These are phyloP conservation scores for Xylariaceae sp. DNA, from an alignment of 2,329 filamentous ascomycete genomes.

Conservation along the genomic window DNA sequence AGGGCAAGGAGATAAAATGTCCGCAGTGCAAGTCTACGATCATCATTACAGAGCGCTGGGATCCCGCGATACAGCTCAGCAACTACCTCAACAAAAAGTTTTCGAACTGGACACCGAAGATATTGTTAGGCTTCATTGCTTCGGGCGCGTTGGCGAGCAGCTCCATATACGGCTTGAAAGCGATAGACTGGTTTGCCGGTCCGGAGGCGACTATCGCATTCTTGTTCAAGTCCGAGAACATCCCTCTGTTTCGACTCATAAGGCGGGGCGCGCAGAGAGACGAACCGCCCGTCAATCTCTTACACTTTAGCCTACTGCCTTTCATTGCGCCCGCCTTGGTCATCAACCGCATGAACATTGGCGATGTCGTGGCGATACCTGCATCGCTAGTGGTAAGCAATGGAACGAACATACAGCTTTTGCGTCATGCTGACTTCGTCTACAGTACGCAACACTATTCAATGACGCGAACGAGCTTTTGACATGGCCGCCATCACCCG, in stretches of 20 bases:
- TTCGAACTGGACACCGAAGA: conserved; percentile 52
- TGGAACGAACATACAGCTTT: too few species aligned
- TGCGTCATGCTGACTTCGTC: too few species aligned
- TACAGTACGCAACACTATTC: conserved; percentile 44
- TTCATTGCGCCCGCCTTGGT: conserved; percentile 65
- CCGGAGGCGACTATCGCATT: conserved; percentile 39
- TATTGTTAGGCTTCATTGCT: conserved; percentile 59
- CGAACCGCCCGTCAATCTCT: conserved; percentile 13
- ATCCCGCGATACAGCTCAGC: conserved; percentile 64
- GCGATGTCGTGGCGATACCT: conserved; percentile 42
- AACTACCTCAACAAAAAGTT: conserved; percentile 53
- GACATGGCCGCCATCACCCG: conserved; percentile 50
- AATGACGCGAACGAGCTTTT: conserved; percentile 41
- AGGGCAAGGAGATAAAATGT: conserved; percentile 67
- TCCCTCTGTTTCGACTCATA: conserved; percentile 6
- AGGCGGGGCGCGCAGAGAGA: background rate
- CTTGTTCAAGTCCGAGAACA: conserved; percentile 24
- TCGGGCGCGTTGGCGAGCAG: conserved; percentile 48
- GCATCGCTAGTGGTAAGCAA: conserved; percentile 24
- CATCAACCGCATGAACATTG: conserved; percentile 59
- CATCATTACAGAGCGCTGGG: conserved; percentile 67
- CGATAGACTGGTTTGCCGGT: conserved; percentile 50
- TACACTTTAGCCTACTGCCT: conserved; percentile 40
- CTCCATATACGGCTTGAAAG: conserved; percentile 48
- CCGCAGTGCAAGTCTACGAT: conserved; percentile 88